A percentile compares a stretch with the other conserved stretches of the same genome.
Conservation (phyloP, 257 asterid species). For the Eustoma russellianum region DNA sequence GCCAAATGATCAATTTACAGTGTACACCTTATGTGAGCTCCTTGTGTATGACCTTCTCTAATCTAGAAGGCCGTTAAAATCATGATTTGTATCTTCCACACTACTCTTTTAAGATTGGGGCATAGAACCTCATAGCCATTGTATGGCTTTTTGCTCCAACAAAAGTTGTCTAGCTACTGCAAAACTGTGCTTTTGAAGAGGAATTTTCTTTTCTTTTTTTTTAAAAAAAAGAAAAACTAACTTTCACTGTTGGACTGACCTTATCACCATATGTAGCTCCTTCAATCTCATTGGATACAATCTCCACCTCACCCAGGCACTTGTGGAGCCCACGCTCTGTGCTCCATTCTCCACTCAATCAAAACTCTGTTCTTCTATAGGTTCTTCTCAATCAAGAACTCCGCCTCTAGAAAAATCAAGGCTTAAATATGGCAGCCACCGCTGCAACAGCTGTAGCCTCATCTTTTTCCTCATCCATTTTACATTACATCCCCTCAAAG, state of each 20-base stretch:
- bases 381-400: constrained; percentile 2
- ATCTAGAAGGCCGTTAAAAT: too few species aligned
- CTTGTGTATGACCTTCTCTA: too few species aligned
- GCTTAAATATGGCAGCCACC: constrained; percentile 48
- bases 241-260: constrained; percentile 11
- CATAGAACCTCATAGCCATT: too few species aligned
- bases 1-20: too few species aligned
- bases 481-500: constrained; percentile 29
- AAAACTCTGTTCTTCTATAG: neutral
- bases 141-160: too few species aligned
- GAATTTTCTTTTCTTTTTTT: too few species aligned
- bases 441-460: constrained; percentile 64
- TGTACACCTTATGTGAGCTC: too few species aligned
- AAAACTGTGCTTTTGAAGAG: too few species aligned
- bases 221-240: too few species aligned
- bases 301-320: constrained; percentile 42
- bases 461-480: constrained; percentile 43
- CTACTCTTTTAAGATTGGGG: too few species aligned
- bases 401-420: constrained; percentile 6
- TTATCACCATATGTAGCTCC: constrained; percentile 44
- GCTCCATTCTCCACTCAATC: neutral
- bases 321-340: constrained; percentile 1
- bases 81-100: too few species aligned
- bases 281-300: constrained; percentile 43
- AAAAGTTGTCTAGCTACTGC: too few species aligned